Percentiles rank a stretch among this genome's conserved stretches.
phyloP scores from a whole-genome alignment of 2,329 filamentous ascomycete species.

The Cladophialophora yegresii region DNA sequence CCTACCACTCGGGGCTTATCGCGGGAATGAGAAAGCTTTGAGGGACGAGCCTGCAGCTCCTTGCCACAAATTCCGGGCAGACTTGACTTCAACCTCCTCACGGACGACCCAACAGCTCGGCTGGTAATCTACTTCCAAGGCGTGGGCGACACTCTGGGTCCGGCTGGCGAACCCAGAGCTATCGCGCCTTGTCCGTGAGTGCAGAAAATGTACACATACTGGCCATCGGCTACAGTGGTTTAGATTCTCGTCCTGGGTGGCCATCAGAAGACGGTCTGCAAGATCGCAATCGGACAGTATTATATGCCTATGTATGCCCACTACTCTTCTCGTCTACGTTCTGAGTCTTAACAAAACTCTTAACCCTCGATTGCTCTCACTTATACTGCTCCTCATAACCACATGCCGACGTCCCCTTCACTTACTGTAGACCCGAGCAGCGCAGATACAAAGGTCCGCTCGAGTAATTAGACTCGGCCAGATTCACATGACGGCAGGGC shows the following conservation, averaged over 20 bases:
- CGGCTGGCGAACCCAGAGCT: slow-evolving; percentile 57
- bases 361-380: no score
- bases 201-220: slow-evolving; percentile 59
- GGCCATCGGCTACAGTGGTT: slow-evolving; percentile 76
- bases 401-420: no score
- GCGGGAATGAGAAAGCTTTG: slow-evolving; percentile 47
- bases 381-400: no score
- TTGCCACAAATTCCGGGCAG: slow-evolving; percentile 43
- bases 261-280: slow-evolving; percentile 58
- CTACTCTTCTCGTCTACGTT: no score
- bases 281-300: no score
- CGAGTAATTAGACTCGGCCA: no score
- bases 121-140: slow-evolving; percentile 59
- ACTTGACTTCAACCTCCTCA: slow-evolving; percentile 49
- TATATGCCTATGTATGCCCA: no score
- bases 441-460: no score
- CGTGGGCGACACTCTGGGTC: slow-evolving; percentile 60
- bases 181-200: slow-evolving; percentile 57
- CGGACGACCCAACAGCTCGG: slow-evolving; percentile 49
- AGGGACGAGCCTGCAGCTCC: slow-evolving; percentile 44
- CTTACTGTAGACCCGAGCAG: no score
- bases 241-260: slow-evolving; percentile 66
- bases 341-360: no score
- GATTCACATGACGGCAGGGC: no score
- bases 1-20: slow-evolving; percentile 51